Conservation (phyloP, 202 grass and related monocot species). For the Cymbopogon flexuosus region DNA sequence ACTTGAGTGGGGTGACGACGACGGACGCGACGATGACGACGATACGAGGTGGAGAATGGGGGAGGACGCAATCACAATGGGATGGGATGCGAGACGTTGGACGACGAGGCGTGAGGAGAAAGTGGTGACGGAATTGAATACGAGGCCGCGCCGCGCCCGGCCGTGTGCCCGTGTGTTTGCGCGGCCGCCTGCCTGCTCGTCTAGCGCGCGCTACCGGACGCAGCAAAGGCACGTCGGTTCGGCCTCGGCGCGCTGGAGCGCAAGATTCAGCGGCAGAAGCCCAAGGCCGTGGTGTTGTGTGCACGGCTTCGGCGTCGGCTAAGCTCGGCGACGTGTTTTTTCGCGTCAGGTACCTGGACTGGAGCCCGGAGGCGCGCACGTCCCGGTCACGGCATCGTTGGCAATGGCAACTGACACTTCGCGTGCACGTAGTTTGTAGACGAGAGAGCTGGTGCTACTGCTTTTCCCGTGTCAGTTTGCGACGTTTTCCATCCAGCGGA, state of each 20-base stretch:
- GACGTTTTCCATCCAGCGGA: not conserved
- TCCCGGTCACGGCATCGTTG: not conserved
- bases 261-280: not conserved
- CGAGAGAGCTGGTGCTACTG: not conserved
- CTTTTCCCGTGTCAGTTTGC: too few relatives aligned
- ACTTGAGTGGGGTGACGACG: not conserved
- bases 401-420: not conserved
- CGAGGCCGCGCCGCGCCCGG: not conserved
- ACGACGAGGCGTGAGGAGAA: conserved; percentile 38
- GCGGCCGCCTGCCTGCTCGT: too few relatives aligned
- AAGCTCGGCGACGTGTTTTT: not conserved
- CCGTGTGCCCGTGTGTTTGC: not conserved
- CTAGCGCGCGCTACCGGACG: not conserved
- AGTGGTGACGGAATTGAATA: conserved; percentile 75
- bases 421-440: not conserved
- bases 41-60: not conserved
- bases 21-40: not conserved
- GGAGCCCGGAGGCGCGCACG: not conserved
- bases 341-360: not conserved
- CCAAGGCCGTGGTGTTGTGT: conserved; percentile 16
- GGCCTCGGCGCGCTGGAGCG: not conserved
- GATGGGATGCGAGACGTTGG: conserved; percentile 56
- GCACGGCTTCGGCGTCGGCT: not conserved
- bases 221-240: not conserved
- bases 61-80: not conserved